Evolutionary conservation across 345 rosid genomes (phyloP).

Genomic region (Rhodamnia argentea): DNA sequence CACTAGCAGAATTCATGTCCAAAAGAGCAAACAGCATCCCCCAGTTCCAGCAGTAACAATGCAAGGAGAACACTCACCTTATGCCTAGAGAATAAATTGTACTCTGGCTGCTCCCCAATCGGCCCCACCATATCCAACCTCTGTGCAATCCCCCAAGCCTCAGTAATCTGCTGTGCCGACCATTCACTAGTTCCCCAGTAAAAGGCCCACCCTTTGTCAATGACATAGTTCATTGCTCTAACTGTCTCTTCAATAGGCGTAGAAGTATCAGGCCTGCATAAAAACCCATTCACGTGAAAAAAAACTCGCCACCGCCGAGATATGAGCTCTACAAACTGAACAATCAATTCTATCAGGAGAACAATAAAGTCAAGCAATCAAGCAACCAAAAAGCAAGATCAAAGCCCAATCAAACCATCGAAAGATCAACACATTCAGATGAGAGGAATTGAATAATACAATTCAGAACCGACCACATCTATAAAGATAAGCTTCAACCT

Average conservation of each 20-base stretch:
- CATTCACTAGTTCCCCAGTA: constrained; percentile 99
- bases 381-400: not conserved
- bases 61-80: constrained; percentile 31
- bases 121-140: constrained; percentile 88
- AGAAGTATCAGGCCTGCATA: constrained; percentile 66
- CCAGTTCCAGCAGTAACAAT: not conserved
- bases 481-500: not conserved
- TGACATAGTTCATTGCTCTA: constrained; percentile 88
- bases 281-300: not conserved
- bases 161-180: constrained; percentile 96
- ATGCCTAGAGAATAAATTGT: constrained; percentile 81
- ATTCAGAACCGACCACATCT: not conserved
- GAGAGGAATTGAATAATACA: not conserved
- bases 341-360: not conserved
- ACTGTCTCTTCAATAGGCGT: constrained; percentile 97
- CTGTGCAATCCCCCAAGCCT: constrained; percentile 90
- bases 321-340: not conserved
- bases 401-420: not conserved
- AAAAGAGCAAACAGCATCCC: not conserved
- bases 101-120: constrained; percentile 95
- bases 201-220: constrained; percentile 97
- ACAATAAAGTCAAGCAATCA: not conserved
- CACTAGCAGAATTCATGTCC: not conserved
- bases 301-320: not conserved
- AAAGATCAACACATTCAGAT: not conserved